A percentile compares a stretch with the other conserved stretches of the same genome.
Conservation (phyloP, 257 asterid species). For the Forsythia viridissima region DNA sequence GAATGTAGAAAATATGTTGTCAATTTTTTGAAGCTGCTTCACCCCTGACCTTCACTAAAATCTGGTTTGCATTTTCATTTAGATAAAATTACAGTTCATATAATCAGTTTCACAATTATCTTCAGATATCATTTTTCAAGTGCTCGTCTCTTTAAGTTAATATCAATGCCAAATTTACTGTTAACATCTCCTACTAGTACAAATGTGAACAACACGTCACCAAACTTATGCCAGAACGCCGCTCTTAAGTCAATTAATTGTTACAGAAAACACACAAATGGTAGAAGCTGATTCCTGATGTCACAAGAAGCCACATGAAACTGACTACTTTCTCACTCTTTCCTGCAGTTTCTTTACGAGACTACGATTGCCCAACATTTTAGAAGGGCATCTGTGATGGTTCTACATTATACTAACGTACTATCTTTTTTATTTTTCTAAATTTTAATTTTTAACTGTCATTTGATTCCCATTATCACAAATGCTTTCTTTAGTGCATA, state of each 20-base stretch:
- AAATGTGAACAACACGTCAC: too few species aligned
- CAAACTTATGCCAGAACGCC: neutral
- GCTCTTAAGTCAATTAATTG: neutral
- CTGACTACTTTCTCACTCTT: neutral
- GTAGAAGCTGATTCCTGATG: neutral
- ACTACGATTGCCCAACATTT: neutral
- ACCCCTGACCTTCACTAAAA: neutral
- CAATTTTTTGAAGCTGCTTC: neutral
- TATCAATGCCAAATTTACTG: neutral
- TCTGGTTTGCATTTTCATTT: neutral
- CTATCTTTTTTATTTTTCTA: neutral
- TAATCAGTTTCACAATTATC: neutral
- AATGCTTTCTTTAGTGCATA: neutral
- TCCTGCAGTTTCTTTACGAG: neutral
- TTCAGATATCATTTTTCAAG: neutral
- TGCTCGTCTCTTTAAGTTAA: neutral
- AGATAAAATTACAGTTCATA: too few species aligned
- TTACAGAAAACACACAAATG: neutral
- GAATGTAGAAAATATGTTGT: neutral
- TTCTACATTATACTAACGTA: neutral
- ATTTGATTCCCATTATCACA: neutral
- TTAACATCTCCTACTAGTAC: neutral
- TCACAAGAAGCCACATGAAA: neutral
- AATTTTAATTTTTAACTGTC: neutral
- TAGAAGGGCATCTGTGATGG: neutral